phyloP scores from a whole-genome alignment of 805 yeast genomes.

The Wickerhamomyces chaumierensis region DNA sequence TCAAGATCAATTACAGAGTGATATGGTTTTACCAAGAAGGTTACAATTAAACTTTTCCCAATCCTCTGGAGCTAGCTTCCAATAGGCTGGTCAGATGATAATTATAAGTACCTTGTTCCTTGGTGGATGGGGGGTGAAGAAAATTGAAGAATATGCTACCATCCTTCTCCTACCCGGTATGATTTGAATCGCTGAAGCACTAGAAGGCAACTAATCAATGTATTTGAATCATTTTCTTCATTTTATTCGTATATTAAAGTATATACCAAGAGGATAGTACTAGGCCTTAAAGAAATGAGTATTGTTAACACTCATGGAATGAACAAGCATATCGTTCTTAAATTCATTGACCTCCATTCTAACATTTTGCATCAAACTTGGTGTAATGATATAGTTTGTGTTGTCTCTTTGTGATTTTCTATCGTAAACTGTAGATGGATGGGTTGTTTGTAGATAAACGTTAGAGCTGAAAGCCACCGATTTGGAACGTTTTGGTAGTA shows the following conservation, averaged over 20 bases:
- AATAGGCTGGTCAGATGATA: too few relatives aligned
- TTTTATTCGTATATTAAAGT: too few relatives aligned
- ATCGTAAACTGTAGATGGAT: constrained; percentile 38
- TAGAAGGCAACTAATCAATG: too few relatives aligned
- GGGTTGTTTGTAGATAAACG: constrained; percentile 40
- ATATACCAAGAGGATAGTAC: too few relatives aligned
- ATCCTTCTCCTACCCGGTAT: too few relatives aligned
- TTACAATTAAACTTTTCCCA: constrained; percentile 33
- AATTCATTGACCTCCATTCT: constrained; percentile 54
- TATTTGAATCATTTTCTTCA: too few relatives aligned
- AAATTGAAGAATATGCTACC: too few relatives aligned
- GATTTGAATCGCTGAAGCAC: too few relatives aligned
- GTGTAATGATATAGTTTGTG: constrained; percentile 30
- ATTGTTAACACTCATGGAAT: constrained; percentile 43
- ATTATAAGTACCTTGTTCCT: too few relatives aligned
- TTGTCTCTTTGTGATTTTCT: constrained; percentile 34
- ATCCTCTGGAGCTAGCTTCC: too few relatives aligned
- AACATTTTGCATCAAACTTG: constrained; percentile 39
- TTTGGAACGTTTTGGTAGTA: not conserved
- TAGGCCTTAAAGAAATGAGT: constrained; percentile 54
- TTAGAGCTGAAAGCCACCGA: constrained; percentile 3
- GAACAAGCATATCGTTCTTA: constrained; percentile 63
- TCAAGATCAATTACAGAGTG: constrained; percentile 25
- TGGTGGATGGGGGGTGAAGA: too few relatives aligned
- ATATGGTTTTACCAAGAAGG: constrained; percentile 34